These are phyloP conservation scores for Claviceps sp. DNA, from an alignment of 2,329 filamentous ascomycete species.

Conservation along the genomic window DNA sequence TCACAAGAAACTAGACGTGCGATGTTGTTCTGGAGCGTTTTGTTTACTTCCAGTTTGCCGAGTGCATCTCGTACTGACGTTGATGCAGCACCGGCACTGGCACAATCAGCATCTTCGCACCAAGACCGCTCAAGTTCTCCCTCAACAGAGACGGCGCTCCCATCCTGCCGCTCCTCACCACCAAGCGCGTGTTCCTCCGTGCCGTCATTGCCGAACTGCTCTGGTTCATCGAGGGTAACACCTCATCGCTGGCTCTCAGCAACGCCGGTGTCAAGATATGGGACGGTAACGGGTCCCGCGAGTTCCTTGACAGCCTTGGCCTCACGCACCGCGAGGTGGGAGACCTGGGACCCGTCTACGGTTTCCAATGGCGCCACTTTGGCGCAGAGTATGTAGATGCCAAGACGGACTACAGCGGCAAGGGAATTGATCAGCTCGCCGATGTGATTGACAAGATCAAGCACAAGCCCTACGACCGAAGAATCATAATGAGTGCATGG, in stretches of 20 bases:
- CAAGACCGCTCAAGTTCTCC: conserved; percentile 71
- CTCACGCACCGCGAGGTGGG: conserved; percentile 70
- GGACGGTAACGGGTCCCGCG: conserved; percentile 91
- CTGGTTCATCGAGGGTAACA: conserved; percentile 85
- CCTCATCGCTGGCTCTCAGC: conserved; percentile 63
- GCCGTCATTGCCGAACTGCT: conserved; percentile 86
- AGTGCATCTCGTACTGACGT: neutral
- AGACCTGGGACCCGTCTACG: conserved; percentile 90
- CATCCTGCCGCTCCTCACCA: conserved; percentile 85
- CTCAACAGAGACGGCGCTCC: conserved; percentile 51
- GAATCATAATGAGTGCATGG: conserved; percentile 88
- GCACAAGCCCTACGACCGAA: conserved; percentile 71
- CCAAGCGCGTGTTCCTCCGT: conserved; percentile 87
- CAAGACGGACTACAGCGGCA: conserved; percentile 66
- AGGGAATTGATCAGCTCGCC: conserved; percentile 87
- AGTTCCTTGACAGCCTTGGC: conserved; percentile 76
- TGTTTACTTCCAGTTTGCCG: no score
- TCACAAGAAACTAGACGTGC: neutral
- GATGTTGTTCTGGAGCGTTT: neutral
- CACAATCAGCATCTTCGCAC: conserved; percentile 80
- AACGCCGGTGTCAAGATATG: conserved; percentile 86
- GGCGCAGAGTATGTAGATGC: conserved; percentile 78
- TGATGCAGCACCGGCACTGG: conserved; percentile 70
- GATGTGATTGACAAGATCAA: conserved; percentile 80
- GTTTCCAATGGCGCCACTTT: conserved; percentile 98